Evolutionary conservation across 352 stramenopile genomes (phyloP).

Genomic region (Globisporangium solare): DNA sequence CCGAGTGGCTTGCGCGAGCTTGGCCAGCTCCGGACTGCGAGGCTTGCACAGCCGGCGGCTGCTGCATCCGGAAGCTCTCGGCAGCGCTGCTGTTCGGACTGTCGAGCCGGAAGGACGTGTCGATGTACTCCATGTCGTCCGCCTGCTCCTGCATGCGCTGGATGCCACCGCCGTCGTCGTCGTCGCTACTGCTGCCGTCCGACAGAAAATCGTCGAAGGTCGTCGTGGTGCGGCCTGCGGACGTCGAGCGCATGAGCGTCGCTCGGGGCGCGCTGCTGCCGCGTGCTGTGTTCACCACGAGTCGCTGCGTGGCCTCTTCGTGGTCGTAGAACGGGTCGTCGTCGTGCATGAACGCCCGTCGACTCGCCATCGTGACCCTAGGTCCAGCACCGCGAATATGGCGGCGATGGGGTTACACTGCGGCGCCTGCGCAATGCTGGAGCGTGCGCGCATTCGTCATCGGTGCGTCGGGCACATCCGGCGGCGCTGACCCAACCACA

Average conservation of each 20-base stretch:
- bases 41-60: neutral
- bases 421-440: no score
- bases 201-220: slow-evolving; percentile 43
- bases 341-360: slow-evolving; percentile 1
- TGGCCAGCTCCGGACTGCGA: no score
- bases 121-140: slow-evolving; percentile 40
- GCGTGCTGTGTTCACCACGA: neutral
- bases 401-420: neutral
- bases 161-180: slow-evolving; percentile 20
- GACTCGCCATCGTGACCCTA: neutral
- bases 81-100: slow-evolving; percentile 7
- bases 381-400: neutral
- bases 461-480: neutral
- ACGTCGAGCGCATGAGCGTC: slow-evolving; percentile 5
- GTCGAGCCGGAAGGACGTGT: slow-evolving; percentile 27
- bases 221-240: slow-evolving; percentile 15
- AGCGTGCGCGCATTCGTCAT: no score
- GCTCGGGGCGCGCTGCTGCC: neutral
- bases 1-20: neutral
- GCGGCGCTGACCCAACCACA: neutral
- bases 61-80: slow-evolving; percentile 3
- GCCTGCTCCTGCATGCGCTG: slow-evolving; percentile 47
- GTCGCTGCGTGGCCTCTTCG: slow-evolving; percentile 4
- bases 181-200: slow-evolving; percentile 24
- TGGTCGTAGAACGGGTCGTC: slow-evolving; percentile 15